phyloP scores from a whole-genome alignment of 2,329 filamentous ascomycete species.

The Rachicladosporium sp. region DNA sequence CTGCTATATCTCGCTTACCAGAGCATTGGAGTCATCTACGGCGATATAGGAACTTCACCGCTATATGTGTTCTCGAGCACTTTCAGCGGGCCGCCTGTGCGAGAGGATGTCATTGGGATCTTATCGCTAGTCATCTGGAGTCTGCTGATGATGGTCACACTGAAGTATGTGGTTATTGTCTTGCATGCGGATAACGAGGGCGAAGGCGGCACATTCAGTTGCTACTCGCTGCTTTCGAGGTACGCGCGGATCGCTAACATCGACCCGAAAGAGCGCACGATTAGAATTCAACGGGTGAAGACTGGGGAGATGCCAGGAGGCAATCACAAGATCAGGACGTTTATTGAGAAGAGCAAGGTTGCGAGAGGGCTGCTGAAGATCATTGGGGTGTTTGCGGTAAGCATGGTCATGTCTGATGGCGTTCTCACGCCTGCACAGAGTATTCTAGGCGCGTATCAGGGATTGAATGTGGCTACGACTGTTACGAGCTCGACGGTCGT shows the following conservation, averaged over 20 bases:
- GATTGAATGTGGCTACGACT: slow-evolving; percentile 42
- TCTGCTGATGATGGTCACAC: slow-evolving; percentile 54
- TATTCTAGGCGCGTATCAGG: slow-evolving; percentile 55
- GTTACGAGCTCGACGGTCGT: slow-evolving; percentile 47
- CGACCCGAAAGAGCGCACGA: slow-evolving; percentile 44
- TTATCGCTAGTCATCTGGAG: slow-evolving; percentile 60
- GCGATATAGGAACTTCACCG: slow-evolving; percentile 56
- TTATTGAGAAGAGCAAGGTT: slow-evolving; percentile 45
- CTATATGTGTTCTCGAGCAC: slow-evolving; percentile 61
- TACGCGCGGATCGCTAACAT: slow-evolving; percentile 48
- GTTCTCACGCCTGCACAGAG: slow-evolving; percentile 59
- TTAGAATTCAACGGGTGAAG: slow-evolving; percentile 47
- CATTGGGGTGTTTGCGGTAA: slow-evolving; percentile 53
- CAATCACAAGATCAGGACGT: slow-evolving; percentile 41
- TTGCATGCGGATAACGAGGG: slow-evolving; percentile 57
- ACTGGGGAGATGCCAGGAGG: slow-evolving; percentile 44
- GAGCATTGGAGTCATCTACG: slow-evolving; percentile 55
- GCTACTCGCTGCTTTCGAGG: slow-evolving; percentile 52
- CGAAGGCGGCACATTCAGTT: slow-evolving; percentile 57
- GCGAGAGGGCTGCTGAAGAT: slow-evolving; percentile 45
- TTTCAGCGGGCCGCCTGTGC: slow-evolving; percentile 42
- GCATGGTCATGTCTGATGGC: slow-evolving; percentile 55
- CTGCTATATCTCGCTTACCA: slow-evolving; percentile 47
- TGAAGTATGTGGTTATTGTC: slow-evolving; percentile 58
- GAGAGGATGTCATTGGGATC: slow-evolving; percentile 50